A percentile compares a stretch with the other conserved stretches of the same genome.
These are phyloP conservation scores for Plenodomus tracheiphilus DNA, from an alignment of 2,329 filamentous ascomycete genomes.

Conservation along the genomic window DNA sequence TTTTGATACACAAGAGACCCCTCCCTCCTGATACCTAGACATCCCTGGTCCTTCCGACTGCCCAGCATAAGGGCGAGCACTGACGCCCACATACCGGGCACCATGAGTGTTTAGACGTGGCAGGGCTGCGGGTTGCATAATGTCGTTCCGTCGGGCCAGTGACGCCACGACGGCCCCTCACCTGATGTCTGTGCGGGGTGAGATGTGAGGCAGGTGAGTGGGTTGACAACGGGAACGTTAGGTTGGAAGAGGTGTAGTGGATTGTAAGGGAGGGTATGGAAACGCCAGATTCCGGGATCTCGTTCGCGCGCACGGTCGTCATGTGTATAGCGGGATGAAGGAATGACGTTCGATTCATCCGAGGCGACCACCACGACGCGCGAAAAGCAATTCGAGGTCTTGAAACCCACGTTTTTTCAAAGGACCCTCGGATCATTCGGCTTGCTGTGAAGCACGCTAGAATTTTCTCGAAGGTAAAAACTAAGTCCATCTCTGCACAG, in stretches of 20 bases:
- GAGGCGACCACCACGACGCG: neutral
- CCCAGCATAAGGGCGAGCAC: slow-evolving; percentile 18
- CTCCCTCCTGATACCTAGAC: neutral
- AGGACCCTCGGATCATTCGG: neutral
- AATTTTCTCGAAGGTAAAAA: slow-evolving; percentile 20
- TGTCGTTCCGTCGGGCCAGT: slow-evolving; percentile 12
- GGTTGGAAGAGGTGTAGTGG: slow-evolving; percentile 11
- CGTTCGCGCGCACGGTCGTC: neutral
- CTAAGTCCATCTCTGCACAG: neutral
- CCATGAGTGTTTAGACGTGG: slow-evolving; percentile 11
- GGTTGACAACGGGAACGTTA: slow-evolving; percentile 1
- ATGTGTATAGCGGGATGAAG: neutral
- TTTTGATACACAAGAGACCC: neutral
- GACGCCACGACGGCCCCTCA: slow-evolving; percentile 13
- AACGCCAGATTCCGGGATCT: slow-evolving; percentile 8
- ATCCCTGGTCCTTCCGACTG: slow-evolving; percentile 18
- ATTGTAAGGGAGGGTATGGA: neutral
- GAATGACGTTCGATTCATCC: neutral
- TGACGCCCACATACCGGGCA: slow-evolving; percentile 15
- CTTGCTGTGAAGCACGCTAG: slow-evolving; percentile 16
- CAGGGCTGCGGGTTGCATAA: slow-evolving; percentile 19
- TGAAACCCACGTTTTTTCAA: slow-evolving; percentile 7
- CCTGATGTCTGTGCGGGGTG: slow-evolving; percentile 17
- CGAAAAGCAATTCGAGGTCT: slow-evolving; percentile 8
- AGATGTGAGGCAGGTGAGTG: slow-evolving; percentile 1